A percentile compares a stretch with the other conserved stretches of the same genome.
Evolutionary conservation across 352 stramenopile species (phyloP).

Genomic region (Globisporangium cylindrosporum): DNA sequence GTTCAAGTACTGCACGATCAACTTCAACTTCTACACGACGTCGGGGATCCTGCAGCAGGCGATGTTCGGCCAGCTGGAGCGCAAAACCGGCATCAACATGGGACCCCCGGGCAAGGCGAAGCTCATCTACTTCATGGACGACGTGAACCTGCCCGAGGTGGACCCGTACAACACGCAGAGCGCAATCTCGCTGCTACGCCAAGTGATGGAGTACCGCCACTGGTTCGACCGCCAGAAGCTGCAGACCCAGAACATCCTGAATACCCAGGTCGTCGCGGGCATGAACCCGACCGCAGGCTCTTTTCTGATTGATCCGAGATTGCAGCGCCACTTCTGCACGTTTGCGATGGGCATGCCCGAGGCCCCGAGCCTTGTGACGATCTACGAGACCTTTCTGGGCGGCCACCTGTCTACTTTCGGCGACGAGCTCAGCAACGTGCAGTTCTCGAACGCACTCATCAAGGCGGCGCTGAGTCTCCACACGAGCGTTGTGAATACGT

Average conservation of each 20-base stretch:
- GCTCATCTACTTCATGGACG: slow-evolving; percentile 97
- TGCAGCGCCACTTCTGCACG: slow-evolving; percentile 95
- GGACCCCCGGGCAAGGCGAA: slow-evolving; percentile 91
- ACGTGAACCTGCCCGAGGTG: slow-evolving; percentile 95
- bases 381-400: slow-evolving; percentile 96
- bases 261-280: slow-evolving; percentile 93
- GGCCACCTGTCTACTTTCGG: slow-evolving; percentile 91
- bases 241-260: slow-evolving; percentile 92
- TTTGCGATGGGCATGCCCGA: slow-evolving; percentile 96
- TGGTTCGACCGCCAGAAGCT: slow-evolving; percentile 93
- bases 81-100: slow-evolving; percentile 93
- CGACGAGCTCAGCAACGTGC: slow-evolving; percentile 84
- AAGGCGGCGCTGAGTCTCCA: slow-evolving; percentile 93
- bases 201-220: slow-evolving; percentile 96
- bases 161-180: slow-evolving; percentile 96
- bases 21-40: slow-evolving; percentile 98
- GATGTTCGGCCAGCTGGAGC: slow-evolving; percentile 93
- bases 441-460: slow-evolving; percentile 90
- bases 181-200: slow-evolving; percentile 91
- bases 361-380: slow-evolving; percentile 91
- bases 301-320: slow-evolving; percentile 92
- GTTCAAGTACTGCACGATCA: slow-evolving; percentile 91
- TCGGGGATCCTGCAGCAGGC: slow-evolving; percentile 90
- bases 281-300: slow-evolving; percentile 96
- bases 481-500: slow-evolving; percentile 85